Evolutionary conservation across 1,139 yeast genomes (phyloP).

Genomic region (Hyphopichia fennica): DNA sequence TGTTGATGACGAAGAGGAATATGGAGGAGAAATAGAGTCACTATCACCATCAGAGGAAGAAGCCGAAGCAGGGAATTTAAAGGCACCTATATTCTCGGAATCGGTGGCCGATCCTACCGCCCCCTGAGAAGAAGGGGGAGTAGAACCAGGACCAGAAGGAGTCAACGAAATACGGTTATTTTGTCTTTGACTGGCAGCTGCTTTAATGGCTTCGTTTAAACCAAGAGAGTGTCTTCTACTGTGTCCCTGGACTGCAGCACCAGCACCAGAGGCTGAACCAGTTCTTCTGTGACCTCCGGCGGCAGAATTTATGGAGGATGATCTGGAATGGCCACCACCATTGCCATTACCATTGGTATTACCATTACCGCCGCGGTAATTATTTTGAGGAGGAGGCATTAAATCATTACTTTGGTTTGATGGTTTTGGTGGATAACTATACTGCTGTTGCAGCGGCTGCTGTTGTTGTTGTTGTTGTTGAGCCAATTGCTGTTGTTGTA

Average conservation of each 20-base stretch:
- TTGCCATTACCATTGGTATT: no score
- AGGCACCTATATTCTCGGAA: conserved; percentile 3
- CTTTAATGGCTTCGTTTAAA: conserved; percentile 91
- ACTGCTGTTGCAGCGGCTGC: conserved; percentile 19
- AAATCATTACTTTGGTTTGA: conserved; percentile 17
- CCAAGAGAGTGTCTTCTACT: conserved; percentile 91
- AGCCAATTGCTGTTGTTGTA: conserved; percentile 61
- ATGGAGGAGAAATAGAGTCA: conserved; percentile 19
- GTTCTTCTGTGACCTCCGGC: conserved; percentile 35
- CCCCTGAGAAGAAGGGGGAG: conserved; percentile 5
- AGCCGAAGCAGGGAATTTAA: conserved; percentile 5
- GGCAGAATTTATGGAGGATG: conserved; percentile 29
- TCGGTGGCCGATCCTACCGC: conserved; percentile 2
- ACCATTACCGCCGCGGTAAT: conserved; percentile 18
- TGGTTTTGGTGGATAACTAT: conserved; percentile 13
- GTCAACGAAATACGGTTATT: conserved; percentile 38
- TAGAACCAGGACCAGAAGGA: conserved; percentile 25
- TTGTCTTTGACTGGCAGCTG: conserved; percentile 88
- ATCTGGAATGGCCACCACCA: conserved; percentile 23
- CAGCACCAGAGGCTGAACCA: conserved; percentile 29
- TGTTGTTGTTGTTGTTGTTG: conserved; percentile 19
- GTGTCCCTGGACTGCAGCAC: conserved; percentile 55
- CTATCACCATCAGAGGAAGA: conserved; percentile 4
- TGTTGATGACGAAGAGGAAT: conserved; percentile 16
- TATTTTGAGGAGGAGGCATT: conserved; percentile 27